Evolutionary conservation across 306 rosid species (phyloP).

Genomic region (Medicago truncatula): DNA sequence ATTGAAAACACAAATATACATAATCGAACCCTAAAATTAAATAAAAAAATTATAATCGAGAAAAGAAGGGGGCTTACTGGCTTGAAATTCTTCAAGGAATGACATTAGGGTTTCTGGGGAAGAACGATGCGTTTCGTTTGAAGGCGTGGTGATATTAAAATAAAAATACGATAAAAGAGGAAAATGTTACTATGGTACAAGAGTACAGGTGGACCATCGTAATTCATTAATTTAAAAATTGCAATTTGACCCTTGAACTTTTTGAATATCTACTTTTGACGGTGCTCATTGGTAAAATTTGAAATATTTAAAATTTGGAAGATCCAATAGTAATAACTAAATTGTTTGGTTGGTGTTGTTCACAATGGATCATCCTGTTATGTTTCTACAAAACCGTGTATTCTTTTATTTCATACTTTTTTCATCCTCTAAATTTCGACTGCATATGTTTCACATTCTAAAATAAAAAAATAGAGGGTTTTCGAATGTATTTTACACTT

Average conservation of each 20-base stretch:
- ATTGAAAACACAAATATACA: neutral
- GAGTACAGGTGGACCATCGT: neutral
- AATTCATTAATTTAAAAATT: neutral
- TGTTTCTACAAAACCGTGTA: too few relatives aligned
- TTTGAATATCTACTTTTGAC: neutral
- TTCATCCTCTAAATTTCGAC: too few relatives aligned
- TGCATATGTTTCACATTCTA: too few relatives aligned
- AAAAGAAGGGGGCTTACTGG: conserved; percentile 56
- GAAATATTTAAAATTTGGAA: too few relatives aligned
- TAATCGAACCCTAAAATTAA: conserved; percentile 20
- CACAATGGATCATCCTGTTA: too few relatives aligned
- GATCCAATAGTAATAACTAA: too few relatives aligned
- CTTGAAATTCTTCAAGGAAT: conserved; percentile 82
- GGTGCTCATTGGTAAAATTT: too few relatives aligned
- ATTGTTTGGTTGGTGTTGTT: too few relatives aligned
- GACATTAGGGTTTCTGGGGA: conserved; percentile 65
- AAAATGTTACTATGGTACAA: neutral
- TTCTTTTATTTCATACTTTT: too few relatives aligned
- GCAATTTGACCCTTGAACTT: neutral
- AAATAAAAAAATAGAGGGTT: too few relatives aligned
- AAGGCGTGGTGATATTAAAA: neutral
- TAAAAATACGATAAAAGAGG: neutral
- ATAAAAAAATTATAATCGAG: conserved; percentile 2
- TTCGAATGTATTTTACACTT: too few relatives aligned
- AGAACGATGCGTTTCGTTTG: conserved; percentile 23